Evolutionary conservation across 306 rosid species (phyloP), one percentile per base, ranked within the genome.

Genomic region (Dryas octopetala): DNA sequence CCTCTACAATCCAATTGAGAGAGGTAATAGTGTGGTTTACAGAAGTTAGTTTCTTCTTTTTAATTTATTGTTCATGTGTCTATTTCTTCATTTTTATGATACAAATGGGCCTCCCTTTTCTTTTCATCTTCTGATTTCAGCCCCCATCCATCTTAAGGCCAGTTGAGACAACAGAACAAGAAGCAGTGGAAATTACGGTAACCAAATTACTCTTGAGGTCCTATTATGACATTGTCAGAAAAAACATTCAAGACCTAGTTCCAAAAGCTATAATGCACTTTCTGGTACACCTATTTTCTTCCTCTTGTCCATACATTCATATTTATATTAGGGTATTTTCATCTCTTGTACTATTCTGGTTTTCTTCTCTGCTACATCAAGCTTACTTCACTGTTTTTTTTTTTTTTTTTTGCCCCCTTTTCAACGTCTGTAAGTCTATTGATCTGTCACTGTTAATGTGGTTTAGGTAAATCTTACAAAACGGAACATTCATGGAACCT

Each of bases 261-360:
- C 89, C 89, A 46, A 85, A 82, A 80, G 78, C 86, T 50, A 77
- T 85, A 48, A 85, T 85, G 86, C 86, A 85, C 68, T 85, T 79
- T 76, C 76, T 85, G 86, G 89, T 77, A 74, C 48, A 57, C 19
- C 63, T 1, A 15, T 70, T 9, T 50, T 12, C 28, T 43, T 73
- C 41, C 40, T 26, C 46, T 60, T 8, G 8, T 76, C 72, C 19
- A 5, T 28, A 0, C 32, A 48, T 46, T 26, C 28, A 13, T 23
- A 40, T 65, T 53, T 58, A 47, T 64, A 40, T 62, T 52, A 59
- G 10, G n/a, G 58, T 51, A 43, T n/a, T 41, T 0, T 48, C 8
- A 9, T 26, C 15, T 26, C 9, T 26, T 2, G 5, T 38, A 49
- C 48, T 32, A 7, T 14, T 51, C 43, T 1, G 38, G 52, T 68